phyloP scores from a whole-genome alignment of 176 grass and related monocot species.

The Melocanna baccifera region DNA sequence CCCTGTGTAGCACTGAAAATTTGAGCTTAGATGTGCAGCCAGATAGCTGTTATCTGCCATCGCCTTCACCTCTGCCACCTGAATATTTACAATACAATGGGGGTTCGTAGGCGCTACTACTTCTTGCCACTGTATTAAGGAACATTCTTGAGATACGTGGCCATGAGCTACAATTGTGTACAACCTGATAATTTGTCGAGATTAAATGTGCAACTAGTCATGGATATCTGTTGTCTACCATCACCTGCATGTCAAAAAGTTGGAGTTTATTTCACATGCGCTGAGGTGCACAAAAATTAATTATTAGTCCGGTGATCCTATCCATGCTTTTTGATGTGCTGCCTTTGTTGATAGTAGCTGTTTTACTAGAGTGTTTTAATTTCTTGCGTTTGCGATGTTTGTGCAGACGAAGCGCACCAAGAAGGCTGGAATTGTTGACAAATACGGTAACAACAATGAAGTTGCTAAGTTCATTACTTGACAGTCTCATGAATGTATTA shows the following conservation, averaged over 20 bases:
- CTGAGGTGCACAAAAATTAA: not conserved
- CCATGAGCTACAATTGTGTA: not conserved
- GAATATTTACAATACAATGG: not conserved
- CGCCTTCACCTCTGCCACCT: not conserved
- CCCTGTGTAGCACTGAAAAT: not conserved
- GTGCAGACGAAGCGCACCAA: constrained; percentile 82
- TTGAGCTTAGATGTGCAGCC: not conserved
- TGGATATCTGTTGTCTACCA: not conserved
- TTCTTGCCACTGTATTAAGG: not conserved
- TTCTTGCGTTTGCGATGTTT: constrained; percentile 8
- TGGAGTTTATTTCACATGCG: not conserved
- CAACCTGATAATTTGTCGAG: not conserved
- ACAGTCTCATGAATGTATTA: not conserved
- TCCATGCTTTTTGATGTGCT: not conserved
- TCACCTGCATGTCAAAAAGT: not conserved
- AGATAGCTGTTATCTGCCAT: not conserved
- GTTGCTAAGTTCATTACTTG: not conserved
- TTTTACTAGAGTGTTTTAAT: not conserved
- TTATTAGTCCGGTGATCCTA: not conserved
- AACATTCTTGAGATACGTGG: not conserved
- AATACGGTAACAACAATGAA: constrained; percentile 56
- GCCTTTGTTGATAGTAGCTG: not conserved
- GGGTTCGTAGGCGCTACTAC: not conserved
- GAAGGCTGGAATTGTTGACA: constrained; percentile 85
- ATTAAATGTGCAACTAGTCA: not conserved